Base-by-base conservation (phyloP, 2,329 filamentous ascomycete genomes). In the Penicillium decumbens region DNA sequence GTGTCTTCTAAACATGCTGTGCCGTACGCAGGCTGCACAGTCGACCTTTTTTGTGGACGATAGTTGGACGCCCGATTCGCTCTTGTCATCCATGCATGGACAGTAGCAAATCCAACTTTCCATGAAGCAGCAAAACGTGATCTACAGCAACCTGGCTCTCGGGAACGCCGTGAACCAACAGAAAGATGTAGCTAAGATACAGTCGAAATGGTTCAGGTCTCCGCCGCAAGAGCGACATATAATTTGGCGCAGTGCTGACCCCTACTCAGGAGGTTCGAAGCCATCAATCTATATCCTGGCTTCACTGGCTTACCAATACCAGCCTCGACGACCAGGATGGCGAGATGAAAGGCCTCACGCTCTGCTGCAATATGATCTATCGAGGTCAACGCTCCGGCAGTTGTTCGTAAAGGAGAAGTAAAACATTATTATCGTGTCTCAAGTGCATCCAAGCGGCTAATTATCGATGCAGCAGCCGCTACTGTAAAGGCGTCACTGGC, bases 351-450 rank as follows among this genome's bases (percentile, higher is more conserved):
- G 80, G 81, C 2, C 71, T 84, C 1, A 73, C 71, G 35, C 72
- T 80, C 38, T 77, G 76, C 56, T 71, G 79, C 45, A 76, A 80
- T 63, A 75, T 73, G 35, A 82, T 83, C 57, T 81, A 84, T 66
- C 70, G 78, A 7, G 80, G 80, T n/a, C 67, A 70, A 47, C 75
- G 80, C 15, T 79, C 77, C 2, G 75, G 73, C 0, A 78, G 75
- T 54, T 80, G 72, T 56, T 32, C 12, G 29, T 32, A 12, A 32
- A 32, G 12, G 72, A 72, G 45, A 81, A 82, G 66, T 67, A 72
- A 10, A 84, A 84, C 53, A 69, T 83, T 42, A 79, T 76, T 0
- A 69, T 84, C 38, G 60, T 83, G 1, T 60, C 73, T 0, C 61
- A 71, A 3, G 73, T 70, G 0, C 69, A 76, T 43, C 79, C 15